Evolutionary conservation across 1,139 yeast species (phyloP).

Genomic region (Taiozyma sp.): DNA sequence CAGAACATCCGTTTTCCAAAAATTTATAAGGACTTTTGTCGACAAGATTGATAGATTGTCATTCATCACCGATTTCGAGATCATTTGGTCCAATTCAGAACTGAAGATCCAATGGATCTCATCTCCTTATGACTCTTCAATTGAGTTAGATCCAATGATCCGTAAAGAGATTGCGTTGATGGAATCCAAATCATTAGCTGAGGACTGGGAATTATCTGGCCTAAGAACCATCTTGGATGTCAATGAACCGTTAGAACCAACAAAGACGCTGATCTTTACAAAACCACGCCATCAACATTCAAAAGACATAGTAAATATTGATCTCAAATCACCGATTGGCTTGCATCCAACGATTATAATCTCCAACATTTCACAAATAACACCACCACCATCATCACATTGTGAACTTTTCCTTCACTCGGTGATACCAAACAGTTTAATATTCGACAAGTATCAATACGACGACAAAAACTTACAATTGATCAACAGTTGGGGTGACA

Average conservation of each 20-base stretch:
- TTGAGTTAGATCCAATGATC: conserved; percentile 6
- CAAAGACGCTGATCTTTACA: conserved; percentile 18
- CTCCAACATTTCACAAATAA: conserved; percentile 1
- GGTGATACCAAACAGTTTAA: conserved; percentile 27
- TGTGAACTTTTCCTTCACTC: conserved; percentile 30
- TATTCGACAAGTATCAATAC: conserved; percentile 34
- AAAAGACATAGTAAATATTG: neutral
- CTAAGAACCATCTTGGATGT: conserved; percentile 14
- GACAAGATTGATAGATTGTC: conserved; percentile 12
- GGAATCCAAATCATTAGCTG: conserved; percentile 8
- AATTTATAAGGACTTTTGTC: conserved; percentile 10
- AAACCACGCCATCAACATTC: conserved; percentile 18
- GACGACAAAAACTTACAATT: conserved; percentile 24
- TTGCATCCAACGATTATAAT: conserved; percentile 36
- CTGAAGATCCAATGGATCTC: conserved; percentile 17
- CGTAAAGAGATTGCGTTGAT: conserved; percentile 21
- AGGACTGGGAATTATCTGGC: conserved; percentile 20
- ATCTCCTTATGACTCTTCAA: conserved; percentile 13
- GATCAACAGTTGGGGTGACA: conserved; percentile 29
- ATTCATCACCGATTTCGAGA: conserved; percentile 16
- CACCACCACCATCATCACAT: conserved; percentile 13
- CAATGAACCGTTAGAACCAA: conserved; percentile 15
- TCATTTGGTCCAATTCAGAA: conserved; percentile 10
- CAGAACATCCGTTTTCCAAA: conserved; percentile 12
- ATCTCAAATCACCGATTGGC: conserved; percentile 35